A percentile compares a stretch with the other conserved stretches of the same genome.
These are phyloP conservation scores for Esteya vermicola DNA, from an alignment of 2,329 filamentous ascomycete species.

Conservation along the genomic window DNA sequence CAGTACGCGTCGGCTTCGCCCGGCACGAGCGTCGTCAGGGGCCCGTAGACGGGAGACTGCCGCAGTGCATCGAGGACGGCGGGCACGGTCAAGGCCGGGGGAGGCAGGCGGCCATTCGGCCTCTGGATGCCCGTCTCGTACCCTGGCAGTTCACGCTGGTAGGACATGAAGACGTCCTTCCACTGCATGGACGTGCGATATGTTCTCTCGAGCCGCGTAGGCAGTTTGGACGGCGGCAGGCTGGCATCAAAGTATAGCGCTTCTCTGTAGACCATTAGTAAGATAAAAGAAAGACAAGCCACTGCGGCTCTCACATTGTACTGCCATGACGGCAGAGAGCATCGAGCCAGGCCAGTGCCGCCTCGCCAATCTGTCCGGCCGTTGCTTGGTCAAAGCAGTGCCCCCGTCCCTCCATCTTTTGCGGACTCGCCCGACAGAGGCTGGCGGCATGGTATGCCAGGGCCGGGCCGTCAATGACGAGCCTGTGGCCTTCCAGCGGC, in stretches of 20 bases:
- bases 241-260: constrained; percentile 79
- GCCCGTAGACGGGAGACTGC: constrained; percentile 24
- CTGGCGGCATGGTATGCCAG: constrained; percentile 14
- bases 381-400: constrained; percentile 12
- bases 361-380: constrained; percentile 9
- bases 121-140: constrained; percentile 4
- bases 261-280: constrained; percentile 26
- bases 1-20: constrained; percentile 81
- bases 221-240: constrained; percentile 53
- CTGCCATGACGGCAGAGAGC: constrained; percentile 7
- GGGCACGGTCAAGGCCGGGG: constrained; percentile 59
- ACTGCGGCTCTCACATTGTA: constrained; percentile 3
- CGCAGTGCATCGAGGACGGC: constrained; percentile 58
- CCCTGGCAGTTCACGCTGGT: constrained; percentile 7
- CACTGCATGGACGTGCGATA: constrained; percentile 43
- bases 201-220: constrained; percentile 46
- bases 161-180: constrained; percentile 27
- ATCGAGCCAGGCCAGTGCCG: constrained; percentile 12
- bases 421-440: constrained; percentile 7
- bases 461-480: constrained; percentile 15
- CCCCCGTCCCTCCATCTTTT: background rate
- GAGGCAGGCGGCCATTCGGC: constrained; percentile 17
- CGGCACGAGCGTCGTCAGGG: constrained; percentile 46
- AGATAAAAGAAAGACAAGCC: background rate
- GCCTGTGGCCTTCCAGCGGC: constrained; percentile 7